Percentiles rank a stretch among this genome's conserved stretches.
Evolutionary conservation across 371 early-diverging fungal genomes (phyloP).

Genomic region (Apophysomyces trapeziformis): DNA sequence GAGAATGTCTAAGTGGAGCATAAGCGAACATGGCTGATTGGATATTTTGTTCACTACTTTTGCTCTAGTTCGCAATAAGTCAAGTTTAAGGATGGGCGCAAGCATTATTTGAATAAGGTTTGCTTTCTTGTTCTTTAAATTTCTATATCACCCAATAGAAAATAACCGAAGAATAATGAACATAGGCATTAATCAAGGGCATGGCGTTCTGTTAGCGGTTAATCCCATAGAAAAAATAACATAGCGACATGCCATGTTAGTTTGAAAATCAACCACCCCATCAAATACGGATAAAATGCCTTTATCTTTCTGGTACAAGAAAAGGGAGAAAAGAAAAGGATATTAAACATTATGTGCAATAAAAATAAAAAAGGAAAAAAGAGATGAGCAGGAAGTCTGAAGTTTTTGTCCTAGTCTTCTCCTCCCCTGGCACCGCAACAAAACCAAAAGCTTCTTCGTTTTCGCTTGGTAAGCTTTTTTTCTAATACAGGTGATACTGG

Average conservation of each 20-base stretch:
- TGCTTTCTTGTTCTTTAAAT: too few relatives aligned
- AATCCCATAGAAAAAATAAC: background rate
- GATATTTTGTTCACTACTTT: too few relatives aligned
- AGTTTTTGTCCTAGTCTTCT: background rate
- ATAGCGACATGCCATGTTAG: background rate
- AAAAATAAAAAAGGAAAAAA: background rate
- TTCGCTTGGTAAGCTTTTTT: slow-evolving; percentile 9
- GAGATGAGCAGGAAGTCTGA: too few relatives aligned
- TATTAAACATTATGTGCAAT: background rate
- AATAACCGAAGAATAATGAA: too few relatives aligned
- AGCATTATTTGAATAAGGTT: too few relatives aligned
- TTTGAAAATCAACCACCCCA: background rate
- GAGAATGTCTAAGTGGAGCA: too few relatives aligned
- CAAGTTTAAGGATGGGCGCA: too few relatives aligned
- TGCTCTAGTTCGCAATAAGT: too few relatives aligned
- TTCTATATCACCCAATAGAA: too few relatives aligned
- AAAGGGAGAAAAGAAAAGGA: background rate
- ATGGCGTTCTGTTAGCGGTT: too few relatives aligned
- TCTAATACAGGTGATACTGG: background rate
- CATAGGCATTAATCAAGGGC: too few relatives aligned
- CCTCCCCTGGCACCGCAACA: background rate
- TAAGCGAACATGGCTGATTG: too few relatives aligned
- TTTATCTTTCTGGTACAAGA: background rate
- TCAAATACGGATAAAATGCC: background rate
- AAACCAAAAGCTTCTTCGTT: background rate